Evolutionary conservation across 2,329 filamentous ascomycete species (phyloP).

Genomic region (Neodidymelliopsis sp.): DNA sequence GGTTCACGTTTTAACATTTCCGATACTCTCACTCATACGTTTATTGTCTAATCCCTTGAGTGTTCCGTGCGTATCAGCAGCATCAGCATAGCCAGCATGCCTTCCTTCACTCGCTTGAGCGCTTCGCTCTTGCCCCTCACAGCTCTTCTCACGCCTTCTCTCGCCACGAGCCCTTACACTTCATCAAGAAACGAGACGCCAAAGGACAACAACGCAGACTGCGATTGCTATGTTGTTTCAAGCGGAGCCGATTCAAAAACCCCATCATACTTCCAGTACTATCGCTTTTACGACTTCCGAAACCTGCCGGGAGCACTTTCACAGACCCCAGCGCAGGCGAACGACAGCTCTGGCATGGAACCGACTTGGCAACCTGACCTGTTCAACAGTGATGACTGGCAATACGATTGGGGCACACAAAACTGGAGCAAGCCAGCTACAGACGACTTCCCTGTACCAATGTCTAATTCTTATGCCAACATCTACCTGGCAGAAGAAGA

Average conservation of each 20-base stretch:
- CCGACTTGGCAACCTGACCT: conserved; percentile 48
- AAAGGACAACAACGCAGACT: conserved; percentile 48
- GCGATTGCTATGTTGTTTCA: conserved; percentile 58
- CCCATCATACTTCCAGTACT: conserved; percentile 58
- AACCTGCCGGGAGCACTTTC: conserved; percentile 44
- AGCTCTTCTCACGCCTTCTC: conserved; percentile 30
- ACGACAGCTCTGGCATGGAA: conserved; percentile 28
- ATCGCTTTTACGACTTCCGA: conserved; percentile 62
- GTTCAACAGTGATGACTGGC: conserved; percentile 47
- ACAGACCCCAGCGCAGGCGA: conserved; percentile 34
- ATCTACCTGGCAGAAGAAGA: conserved; percentile 53
- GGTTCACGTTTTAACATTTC: conserved; percentile 2
- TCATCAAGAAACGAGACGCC: conserved; percentile 37
- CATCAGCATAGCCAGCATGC: conserved; percentile 18
- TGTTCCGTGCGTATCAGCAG: background rate
- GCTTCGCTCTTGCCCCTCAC: conserved; percentile 37
- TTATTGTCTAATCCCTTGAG: conserved; percentile 13
- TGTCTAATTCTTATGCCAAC: conserved; percentile 57
- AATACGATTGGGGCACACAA: conserved; percentile 51
- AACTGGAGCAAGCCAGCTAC: conserved; percentile 54
- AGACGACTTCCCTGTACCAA: conserved; percentile 49
- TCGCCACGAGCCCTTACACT: conserved; percentile 38
- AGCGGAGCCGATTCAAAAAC: conserved; percentile 48
- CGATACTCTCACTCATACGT: conserved; percentile 8
- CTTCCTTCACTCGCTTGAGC: conserved; percentile 26